Evolutionary conservation across 1,139 yeast species (phyloP).

Genomic region (Scheffersomyces insectosa): DNA sequence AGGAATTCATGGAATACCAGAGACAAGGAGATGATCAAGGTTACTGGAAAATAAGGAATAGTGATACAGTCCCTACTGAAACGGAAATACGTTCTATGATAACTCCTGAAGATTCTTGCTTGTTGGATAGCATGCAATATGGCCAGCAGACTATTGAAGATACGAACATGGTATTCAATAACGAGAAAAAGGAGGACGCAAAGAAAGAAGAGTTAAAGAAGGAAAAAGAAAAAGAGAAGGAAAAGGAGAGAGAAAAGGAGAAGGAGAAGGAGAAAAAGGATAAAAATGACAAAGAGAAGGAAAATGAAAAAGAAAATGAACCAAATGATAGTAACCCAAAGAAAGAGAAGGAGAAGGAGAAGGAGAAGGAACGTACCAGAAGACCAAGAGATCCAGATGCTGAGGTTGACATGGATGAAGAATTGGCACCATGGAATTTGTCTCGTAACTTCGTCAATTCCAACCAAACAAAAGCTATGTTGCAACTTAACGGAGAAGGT

Average conservation of each 20-base stretch:
- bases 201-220: slow-evolving; percentile 18
- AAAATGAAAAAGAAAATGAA: slow-evolving; percentile 21
- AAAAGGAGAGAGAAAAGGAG: slow-evolving; percentile 9
- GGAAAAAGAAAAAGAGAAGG: slow-evolving; percentile 19
- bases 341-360: slow-evolving; percentile 33
- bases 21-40: slow-evolving; percentile 95
- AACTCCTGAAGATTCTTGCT: slow-evolving; percentile 86
- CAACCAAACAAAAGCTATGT: slow-evolving; percentile 95
- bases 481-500: slow-evolving; percentile 94
- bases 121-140: slow-evolving; percentile 89
- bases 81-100: slow-evolving; percentile 84
- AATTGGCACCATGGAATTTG: slow-evolving; percentile 90
- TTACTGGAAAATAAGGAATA: slow-evolving; percentile 84
- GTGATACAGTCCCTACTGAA: slow-evolving; percentile 67
- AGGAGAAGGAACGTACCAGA: slow-evolving; percentile 21
- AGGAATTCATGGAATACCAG: slow-evolving; percentile 98
- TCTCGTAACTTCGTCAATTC: slow-evolving; percentile 90
- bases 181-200: slow-evolving; percentile 24
- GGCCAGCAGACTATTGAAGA: slow-evolving; percentile 87
- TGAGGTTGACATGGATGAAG: slow-evolving; percentile 70
- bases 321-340: not conserved
- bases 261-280: slow-evolving; percentile 37
- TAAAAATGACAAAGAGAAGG: slow-evolving; percentile 26
- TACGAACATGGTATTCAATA: slow-evolving; percentile 54
- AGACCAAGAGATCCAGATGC: slow-evolving; percentile 26